Evolutionary conservation across 495 filamentous ascomycete species (phyloP).

Genomic region (Durotheca rogersii): DNA sequence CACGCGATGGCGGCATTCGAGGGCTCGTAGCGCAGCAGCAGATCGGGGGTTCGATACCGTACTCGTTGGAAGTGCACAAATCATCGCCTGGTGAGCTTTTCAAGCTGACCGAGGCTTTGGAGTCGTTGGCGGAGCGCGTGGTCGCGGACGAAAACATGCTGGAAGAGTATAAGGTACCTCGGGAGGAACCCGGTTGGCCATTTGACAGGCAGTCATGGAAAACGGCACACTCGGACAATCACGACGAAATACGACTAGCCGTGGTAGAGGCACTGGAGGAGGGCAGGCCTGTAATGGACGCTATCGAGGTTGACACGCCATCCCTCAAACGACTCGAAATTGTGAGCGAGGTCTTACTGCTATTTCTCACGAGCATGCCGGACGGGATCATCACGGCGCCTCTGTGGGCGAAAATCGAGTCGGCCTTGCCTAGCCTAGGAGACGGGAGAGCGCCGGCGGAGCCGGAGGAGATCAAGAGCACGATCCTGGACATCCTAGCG

Average conservation of each 20-base stretch:
- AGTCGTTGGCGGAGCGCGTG: slow-evolving; percentile 68
- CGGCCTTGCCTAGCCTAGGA: slow-evolving; percentile 49
- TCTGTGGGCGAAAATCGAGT: slow-evolving; percentile 72
- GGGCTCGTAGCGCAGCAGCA: slow-evolving; percentile 39
- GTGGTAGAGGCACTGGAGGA: slow-evolving; percentile 71
- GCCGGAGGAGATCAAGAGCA: slow-evolving; percentile 64
- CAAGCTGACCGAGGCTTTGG: slow-evolving; percentile 79
- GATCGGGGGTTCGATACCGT: slow-evolving; percentile 42
- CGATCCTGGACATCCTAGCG: slow-evolving; percentile 71
- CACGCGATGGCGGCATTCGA: slow-evolving; percentile 67
- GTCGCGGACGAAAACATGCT: slow-evolving; percentile 85
- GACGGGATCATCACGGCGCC: slow-evolving; percentile 70
- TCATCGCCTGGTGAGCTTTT: slow-evolving; percentile 79
- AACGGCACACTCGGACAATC: slow-evolving; percentile 27
- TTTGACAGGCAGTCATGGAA: slow-evolving; percentile 56
- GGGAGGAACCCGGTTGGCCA: slow-evolving; percentile 67
- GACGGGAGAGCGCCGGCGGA: slow-evolving; percentile 33
- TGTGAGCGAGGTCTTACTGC: slow-evolving; percentile 63
- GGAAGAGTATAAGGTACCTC: slow-evolving; percentile 59
- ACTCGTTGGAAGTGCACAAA: slow-evolving; percentile 46
- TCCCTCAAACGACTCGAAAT: slow-evolving; percentile 68
- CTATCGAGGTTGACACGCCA: slow-evolving; percentile 60
- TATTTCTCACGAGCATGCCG: slow-evolving; percentile 68
- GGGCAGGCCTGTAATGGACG: slow-evolving; percentile 55
- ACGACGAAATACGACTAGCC: slow-evolving; percentile 34